Evolutionary conservation across 345 rosid species (phyloP), one percentile per base, ranked within the genome.

Genomic region (Brassica napus): DNA sequence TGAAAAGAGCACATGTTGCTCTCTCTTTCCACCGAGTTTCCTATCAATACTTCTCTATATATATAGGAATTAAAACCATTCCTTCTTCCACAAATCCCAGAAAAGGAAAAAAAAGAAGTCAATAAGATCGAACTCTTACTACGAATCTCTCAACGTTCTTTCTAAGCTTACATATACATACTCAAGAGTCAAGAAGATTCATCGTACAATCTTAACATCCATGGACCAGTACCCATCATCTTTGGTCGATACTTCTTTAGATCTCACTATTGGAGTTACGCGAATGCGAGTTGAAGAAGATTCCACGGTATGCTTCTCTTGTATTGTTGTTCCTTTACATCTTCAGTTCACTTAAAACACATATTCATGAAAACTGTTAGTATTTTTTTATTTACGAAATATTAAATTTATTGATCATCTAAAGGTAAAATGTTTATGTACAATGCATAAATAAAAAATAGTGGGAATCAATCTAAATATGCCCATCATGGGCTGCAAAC

Each of bases 211-310:
- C n/a, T 8, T 47, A 47, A 74, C 64, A 90, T 61, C 9, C 18
- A 61, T 90, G 94, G 90, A 83, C 72, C 79, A 75, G 11, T 83
- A 76, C 28, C 76, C 90, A 70, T 79, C 57, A 7, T 49, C 90
- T 73, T 83, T 77, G 79, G 77, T 84, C 8, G 83, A 87, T 62
- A 88, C 93, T 71, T 86, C 90, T 1, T 68, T 91, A 73, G 89
- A 89, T 86, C 96, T 91, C 55, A 85, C 83, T 16, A 78, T 81
- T 8, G 82, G 83, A 5, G 66, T 83, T 55, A 81, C 79, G 67
- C 85, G 86, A 3, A 72, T 82, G 12, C 83, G 83, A 26, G 71
- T 82, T 55, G 62, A 78, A 5, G 86, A 85, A 62, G 86, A 84
- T 16, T 65, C 83, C 26, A 69, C 81, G 83, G 88, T 87, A 82